phyloP scores from a whole-genome alignment of 192 early-diverging fungal species.

The Coemansia sp. region DNA sequence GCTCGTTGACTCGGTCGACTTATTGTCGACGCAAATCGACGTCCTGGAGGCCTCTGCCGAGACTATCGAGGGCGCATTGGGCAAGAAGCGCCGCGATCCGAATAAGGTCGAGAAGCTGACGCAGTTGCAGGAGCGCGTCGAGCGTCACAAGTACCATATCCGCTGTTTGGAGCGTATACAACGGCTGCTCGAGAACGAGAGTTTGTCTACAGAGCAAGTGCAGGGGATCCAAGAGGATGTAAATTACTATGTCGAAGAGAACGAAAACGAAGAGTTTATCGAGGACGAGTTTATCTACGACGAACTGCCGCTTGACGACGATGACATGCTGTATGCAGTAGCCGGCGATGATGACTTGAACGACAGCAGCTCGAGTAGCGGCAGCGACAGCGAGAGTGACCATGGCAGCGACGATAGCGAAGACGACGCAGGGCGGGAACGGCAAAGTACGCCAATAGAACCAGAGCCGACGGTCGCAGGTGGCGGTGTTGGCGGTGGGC shows the following conservation, averaged over 20 bases:
- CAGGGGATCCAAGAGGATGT: conserved; percentile 82
- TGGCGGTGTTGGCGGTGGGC: neutral
- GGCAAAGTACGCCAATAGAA: conserved; percentile 5
- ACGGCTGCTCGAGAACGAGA: conserved; percentile 91
- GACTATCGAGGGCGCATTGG: conserved; percentile 60
- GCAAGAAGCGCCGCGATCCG: conserved; percentile 81
- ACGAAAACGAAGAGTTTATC: conserved; percentile 89
- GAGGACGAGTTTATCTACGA: conserved; percentile 96
- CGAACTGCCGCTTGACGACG: conserved; percentile 88
- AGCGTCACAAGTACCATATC: conserved; percentile 92
- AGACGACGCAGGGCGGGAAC: conserved; percentile 8
- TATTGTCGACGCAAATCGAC: conserved; percentile 87
- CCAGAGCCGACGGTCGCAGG: conserved; percentile 18
- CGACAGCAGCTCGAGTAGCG: conserved; percentile 15
- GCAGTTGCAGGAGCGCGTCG: conserved; percentile 73
- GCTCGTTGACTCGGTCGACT: conserved; percentile 82
- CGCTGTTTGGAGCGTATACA: conserved; percentile 87
- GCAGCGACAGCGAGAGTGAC: conserved; percentile 17
- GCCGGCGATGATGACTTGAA: conserved; percentile 63
- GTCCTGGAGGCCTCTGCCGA: conserved; percentile 91
- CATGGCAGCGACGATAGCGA: conserved; percentile 2
- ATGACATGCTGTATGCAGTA: conserved; percentile 78
- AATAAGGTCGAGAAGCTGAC: conserved; percentile 71
- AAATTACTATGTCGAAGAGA: conserved; percentile 88
- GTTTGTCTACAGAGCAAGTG: conserved; percentile 83